Evolutionary conservation across 495 filamentous ascomycete species (phyloP), one percentile per base, ranked within the genome.

Genomic region (Hypoxylon crocopeplum): DNA sequence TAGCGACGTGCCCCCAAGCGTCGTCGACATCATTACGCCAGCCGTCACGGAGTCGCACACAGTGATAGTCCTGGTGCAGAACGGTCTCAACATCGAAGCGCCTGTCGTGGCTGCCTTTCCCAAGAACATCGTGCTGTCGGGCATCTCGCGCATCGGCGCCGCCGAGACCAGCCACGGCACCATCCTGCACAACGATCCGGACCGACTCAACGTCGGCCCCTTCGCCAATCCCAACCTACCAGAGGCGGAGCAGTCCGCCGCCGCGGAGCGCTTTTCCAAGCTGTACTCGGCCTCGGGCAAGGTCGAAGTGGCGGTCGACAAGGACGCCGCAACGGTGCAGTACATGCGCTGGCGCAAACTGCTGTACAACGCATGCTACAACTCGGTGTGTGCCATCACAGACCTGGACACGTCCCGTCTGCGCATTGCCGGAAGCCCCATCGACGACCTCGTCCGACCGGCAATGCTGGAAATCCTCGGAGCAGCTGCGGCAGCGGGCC

Each of bases 1-100:
- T 20, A 70, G 78, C 11, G 75, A 78, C 40, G 55, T 79, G 24
- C 56, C 65, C 0, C 74, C 77, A 0, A 44, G 61, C 0, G 57
- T 74, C 1, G 49, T 68, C 30, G 57, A 71, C 2, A 50, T 86
- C 16, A 78, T 87, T 29, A 36, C 27, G 0, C 76, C 82, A 1
- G 80, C 79, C 13, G 69, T 86, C 4, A 79, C 77, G 0, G 69
- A 74, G 0, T 66, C 74, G 1, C 65, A 79, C 25, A 81, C 84
- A 1, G 69, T 71, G 3, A 81, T 88, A 34, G 72, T 84, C 0
- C 74, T 88, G 1, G 72, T 84, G 24, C 86, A 88, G 64, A 88
- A 88, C 56, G 86, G 85, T 1, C 72, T 88, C 10, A 82, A 84
- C 58, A 86, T 88, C 59, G 85, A 88, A 59, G 74, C 73, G 3